Percentiles rank a stretch among this genome's conserved stretches.
Evolutionary conservation across 129 eudicot species (phyloP).

Genomic region (Saussurea involucrata): DNA sequence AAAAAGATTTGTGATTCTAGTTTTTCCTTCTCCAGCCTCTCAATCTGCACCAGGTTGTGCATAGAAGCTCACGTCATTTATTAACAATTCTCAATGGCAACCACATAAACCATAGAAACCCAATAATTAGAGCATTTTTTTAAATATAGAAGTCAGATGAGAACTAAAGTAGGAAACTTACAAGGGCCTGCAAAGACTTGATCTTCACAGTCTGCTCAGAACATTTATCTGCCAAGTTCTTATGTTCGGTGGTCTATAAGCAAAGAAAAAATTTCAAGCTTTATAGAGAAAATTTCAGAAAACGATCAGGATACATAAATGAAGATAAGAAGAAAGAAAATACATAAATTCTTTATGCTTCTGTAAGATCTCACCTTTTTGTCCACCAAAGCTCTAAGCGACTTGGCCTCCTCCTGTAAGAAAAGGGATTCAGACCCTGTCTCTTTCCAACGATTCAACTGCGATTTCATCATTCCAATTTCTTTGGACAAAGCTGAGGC

Average conservation of each 20-base stretch:
- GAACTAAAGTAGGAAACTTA: conserved; percentile 33
- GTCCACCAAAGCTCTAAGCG: conserved; percentile 51
- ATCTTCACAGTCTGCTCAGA: conserved; percentile 53
- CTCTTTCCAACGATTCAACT: conserved; percentile 77
- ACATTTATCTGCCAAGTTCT: conserved; percentile 54
- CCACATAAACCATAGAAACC: neutral
- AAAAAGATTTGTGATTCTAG: conserved; percentile 66
- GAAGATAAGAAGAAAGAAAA: neutral
- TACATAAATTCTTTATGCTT: neutral
- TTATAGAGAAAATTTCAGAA: neutral
- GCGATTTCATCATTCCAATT: conserved; percentile 84
- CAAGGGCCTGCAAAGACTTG: conserved; percentile 62
- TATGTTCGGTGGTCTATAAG: conserved; percentile 63
- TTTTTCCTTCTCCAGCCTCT: conserved; percentile 66
- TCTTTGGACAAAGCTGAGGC: conserved; percentile 88
- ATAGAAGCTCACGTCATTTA: conserved; percentile 2
- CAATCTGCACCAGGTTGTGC: conserved; percentile 52
- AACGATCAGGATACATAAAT: neutral
- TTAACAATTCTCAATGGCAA: neutral
- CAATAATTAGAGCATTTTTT: neutral
- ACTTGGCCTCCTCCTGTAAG: conserved; percentile 58
- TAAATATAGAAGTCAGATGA: neutral
- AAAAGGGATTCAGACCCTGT: conserved; percentile 70
- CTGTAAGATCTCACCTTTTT: conserved; percentile 44
- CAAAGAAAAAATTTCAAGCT: neutral